Base-by-base conservation (phyloP, 2,329 filamentous ascomycete species). In the Beauveria brongniartii region DNA sequence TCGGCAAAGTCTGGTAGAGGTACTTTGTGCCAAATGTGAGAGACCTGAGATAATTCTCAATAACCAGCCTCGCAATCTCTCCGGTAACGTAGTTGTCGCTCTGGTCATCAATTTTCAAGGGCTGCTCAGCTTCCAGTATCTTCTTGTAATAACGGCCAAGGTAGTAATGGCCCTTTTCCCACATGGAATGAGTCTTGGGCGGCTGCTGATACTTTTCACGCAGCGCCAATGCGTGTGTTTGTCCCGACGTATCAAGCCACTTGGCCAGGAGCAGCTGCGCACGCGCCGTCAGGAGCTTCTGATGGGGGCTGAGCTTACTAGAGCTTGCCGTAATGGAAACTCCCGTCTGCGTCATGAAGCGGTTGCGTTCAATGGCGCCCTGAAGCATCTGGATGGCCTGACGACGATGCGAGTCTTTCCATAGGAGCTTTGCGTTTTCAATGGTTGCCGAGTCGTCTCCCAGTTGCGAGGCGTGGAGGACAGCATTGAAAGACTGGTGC, bases 131-230 rank as follows among this genome's bases (percentile, higher is more conserved):
- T 68, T 97, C 93, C 3, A 97, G 78, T 4, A 97, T 83, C 73
- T 97, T 99, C 72, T 96, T 95, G 80, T 99, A 99, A 74, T 97
- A 92, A 52, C 93, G 91, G 5, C 94, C 94, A 10, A 99, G 82
- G 72, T 97, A 96, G 72, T 97, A 99, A 71, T 97, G 93, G 0
- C 91, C 92, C 73, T 97, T 97, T 71, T 99, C 94, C 92, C 93
- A 99, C 56, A 85, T 85, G 5, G 79, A 76, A 67, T 80, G 78
- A 1, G 84, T 86, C 69, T 83, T 86, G n/a, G 89, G 84, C 1
- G 92, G 92, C 65, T 89, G 84, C 64, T 92, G 88, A 68, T 97
- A 99, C 69, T 91, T 90, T 59, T 86, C 82, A 51, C 91, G 85
- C 64, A 97, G 82, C 4, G 90, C 86, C 50, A 85, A 82, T 4